A percentile compares a stretch with the other conserved stretches of the same genome.
Conservation (phyloP, 441 rosid species). For the Arabidopsis hybrid region DNA sequence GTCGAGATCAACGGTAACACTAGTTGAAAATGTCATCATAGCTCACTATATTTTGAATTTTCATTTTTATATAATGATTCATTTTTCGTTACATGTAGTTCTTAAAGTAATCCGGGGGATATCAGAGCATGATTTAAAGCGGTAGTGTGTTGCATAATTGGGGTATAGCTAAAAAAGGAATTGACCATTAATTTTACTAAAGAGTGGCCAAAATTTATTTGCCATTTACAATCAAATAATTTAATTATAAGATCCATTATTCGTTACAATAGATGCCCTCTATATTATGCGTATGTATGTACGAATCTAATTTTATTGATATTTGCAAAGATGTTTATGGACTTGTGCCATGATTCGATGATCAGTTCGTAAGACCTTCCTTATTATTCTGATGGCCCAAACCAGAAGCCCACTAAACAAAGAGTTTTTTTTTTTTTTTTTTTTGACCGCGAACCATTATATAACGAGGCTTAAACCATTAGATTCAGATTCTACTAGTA, state of each 20-base stretch:
- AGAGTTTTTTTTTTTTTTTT: no score
- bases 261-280: neutral
- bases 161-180: slow-evolving; percentile 28
- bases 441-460: no score
- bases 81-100: slow-evolving; percentile 17
- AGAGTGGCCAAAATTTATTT: slow-evolving; percentile 18
- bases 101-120: slow-evolving; percentile 25
- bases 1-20: slow-evolving; percentile 31
- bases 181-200: slow-evolving; percentile 7
- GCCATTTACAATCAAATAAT: slow-evolving; percentile 17
- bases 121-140: slow-evolving; percentile 37
- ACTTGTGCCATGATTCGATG: no score
- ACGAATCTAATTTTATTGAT: no score
- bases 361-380: no score
- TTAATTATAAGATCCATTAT: neutral
- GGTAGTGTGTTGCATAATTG: slow-evolving; percentile 42
- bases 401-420: no score
- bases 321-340: no score
- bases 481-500: no score
- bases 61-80: slow-evolving; percentile 26
- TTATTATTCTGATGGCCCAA: no score
- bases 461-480: no score
- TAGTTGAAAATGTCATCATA: slow-evolving; percentile 42
- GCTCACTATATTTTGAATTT: slow-evolving; percentile 24
- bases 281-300: no score